Conservation (phyloP, 2,329 filamentous ascomycete species). For the Calonectria henricotiae region DNA sequence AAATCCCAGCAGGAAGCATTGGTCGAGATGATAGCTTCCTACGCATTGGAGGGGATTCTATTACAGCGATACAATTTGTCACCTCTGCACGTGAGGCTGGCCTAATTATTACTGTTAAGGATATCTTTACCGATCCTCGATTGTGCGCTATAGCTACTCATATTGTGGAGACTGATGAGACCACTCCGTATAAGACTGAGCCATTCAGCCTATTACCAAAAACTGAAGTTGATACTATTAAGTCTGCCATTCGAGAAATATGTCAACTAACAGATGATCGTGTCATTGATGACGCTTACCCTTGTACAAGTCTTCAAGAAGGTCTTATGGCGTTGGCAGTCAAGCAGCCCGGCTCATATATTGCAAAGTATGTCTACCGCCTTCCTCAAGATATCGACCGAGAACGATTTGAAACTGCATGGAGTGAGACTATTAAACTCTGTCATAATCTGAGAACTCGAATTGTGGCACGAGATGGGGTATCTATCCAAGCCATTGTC, state of each 20-base stretch:
- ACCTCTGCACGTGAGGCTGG: constrained; percentile 25
- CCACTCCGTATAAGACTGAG: neutral
- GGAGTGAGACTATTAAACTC: neutral
- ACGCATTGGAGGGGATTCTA: constrained; percentile 36
- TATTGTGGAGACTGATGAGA: neutral
- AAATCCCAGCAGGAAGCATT: constrained; percentile 53
- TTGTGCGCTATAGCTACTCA: neutral
- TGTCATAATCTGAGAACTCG: neutral
- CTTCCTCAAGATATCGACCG: constrained; percentile 4
- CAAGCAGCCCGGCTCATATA: constrained; percentile 34
- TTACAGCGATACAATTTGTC: constrained; percentile 52
- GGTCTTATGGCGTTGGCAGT: constrained; percentile 52
- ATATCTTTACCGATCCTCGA: constrained; percentile 34
- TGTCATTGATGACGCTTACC: constrained; percentile 55
- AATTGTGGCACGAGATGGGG: neutral
- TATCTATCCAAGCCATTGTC: neutral
- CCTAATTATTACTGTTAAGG: constrained; percentile 2
- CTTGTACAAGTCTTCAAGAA: constrained; percentile 58
- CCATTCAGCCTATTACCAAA: neutral
- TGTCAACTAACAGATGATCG: constrained; percentile 1
- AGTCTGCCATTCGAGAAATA: neutral
- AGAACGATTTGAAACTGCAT: neutral
- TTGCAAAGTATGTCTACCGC: constrained; percentile 23
- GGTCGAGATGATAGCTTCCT: constrained; percentile 21
- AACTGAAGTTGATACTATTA: neutral